Base-by-base conservation (phyloP, 192 early-diverging fungal genomes). In the Entomortierella beljakovae region DNA sequence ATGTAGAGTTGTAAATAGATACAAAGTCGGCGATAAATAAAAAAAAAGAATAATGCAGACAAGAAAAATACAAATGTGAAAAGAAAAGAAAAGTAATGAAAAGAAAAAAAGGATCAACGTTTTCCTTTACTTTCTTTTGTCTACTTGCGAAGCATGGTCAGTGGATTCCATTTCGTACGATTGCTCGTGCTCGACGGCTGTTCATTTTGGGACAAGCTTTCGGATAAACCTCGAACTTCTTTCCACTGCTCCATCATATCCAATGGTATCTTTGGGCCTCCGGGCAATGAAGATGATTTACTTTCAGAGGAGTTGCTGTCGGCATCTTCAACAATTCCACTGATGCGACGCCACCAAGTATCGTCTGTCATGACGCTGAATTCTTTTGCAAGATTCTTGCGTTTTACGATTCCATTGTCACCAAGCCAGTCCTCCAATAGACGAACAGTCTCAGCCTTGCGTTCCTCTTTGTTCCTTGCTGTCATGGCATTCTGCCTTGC, bases 101-200 rank as follows among this genome's bases (percentile, higher is more conserved):
- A n/a, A 52, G n/a, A 20, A 20, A 20, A 20, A 20, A 46, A 20
- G 43, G 43, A 46, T 4, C 20, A 16, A 46, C 4, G 43, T 46
- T 46, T 20, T 46, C 15, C 3, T 11, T 10, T 10, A 11, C 20
- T 46, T 43, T 33, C 9, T 29, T 42, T 56, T 60, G n/a, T n/a
- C n/a, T 68, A 68, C 64, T 76, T 76, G 40, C 72, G 72, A 20
- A 75, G 61, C 33, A 75, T 75, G 16, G 72, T 75, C 51, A 75
- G 29, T 4, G 63, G 63, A 38, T 74, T 66, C 64, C 64, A 68
- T 46, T 68, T 68, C 25, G 57, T 55, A 31, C 64, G 58, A 28
- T 34, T 67, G 31, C 64, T 42, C 3, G 72, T 50, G 8, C 64
- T 61, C 6, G 65, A 62, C 3, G 52, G 29, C 8, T 31, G 3